Evolutionary conservation across 495 filamentous ascomycete genomes (phyloP), one percentile per base, ranked within the genome.

Genomic region (Annulohypoxylon bovei): DNA sequence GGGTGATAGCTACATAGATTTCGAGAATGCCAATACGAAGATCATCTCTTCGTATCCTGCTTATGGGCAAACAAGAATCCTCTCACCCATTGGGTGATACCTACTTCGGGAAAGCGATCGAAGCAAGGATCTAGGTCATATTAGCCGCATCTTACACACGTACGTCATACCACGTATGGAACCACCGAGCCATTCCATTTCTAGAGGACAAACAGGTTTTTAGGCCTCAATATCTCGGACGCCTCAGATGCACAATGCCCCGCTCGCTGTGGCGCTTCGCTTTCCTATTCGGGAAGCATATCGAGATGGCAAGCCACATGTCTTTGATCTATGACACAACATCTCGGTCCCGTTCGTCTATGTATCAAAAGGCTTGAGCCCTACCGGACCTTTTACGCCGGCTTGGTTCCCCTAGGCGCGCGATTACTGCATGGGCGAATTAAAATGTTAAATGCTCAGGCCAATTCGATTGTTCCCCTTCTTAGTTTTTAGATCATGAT

Each of bases 101-200:
- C 49, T 16, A 18, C 5, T 55, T 20, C 30, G 39, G 46, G 39
- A 14, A 50, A 46, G 46, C 39, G 32, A 37, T 54, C 7, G 8
- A 52, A 22, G 60, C 54, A 61, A 54, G 68, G 68, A 50, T 59
- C 35, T 6, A 46, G 4, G 39, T 60, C 61, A 61, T 37, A 70
- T 62, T 62, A 71, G 62, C 57, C 68, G 68, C 68, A 65, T 64
- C 67, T 70, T 39, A 69, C 60, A 28, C 55, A 39, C 22, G 30
- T 72, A 65, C 70, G 70, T 68, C 70, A 72, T 72, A 14, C 65
- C 64, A 46, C 60, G 47, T 56, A 50, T 52, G 18, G 37, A 65
- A 22, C 30, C 30, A 44, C 42, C 56, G 30, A 61, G 25, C 61
- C 22, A 39, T 61, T 39, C 67, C 50, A 44, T 60, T 60, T 52